Conservation (phyloP, 2,329 filamentous ascomycete genomes). For the Aaosphaeria arxii region DNA sequence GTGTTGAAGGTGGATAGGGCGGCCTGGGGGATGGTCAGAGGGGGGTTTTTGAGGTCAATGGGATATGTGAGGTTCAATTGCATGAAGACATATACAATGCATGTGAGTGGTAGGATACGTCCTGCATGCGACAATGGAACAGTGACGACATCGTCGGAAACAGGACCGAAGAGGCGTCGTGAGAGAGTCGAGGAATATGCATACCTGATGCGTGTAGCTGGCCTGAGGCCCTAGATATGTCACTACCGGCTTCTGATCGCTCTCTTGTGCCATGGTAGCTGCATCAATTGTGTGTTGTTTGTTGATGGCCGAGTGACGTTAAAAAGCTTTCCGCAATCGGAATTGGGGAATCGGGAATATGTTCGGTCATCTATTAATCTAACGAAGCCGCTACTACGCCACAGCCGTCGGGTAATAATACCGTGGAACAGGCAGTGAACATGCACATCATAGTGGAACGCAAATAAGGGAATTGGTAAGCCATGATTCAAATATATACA, state of each 20-base stretch:
- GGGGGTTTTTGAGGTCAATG: background rate
- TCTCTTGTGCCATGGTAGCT: background rate
- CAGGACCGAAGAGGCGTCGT: conserved; percentile 4
- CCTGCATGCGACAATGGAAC: too few species aligned
- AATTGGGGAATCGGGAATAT: too few species aligned
- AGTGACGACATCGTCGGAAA: conserved; percentile 10
- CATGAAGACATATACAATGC: too few species aligned
- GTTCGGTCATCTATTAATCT: too few species aligned
- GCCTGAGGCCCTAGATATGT: conserved; percentile 63
- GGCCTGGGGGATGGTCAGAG: conserved; percentile 41
- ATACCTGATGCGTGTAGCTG: conserved; percentile 69
- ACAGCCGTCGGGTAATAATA: too few species aligned
- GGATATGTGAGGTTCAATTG: background rate
- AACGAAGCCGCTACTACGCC: too few species aligned
- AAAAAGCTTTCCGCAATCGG: background rate
- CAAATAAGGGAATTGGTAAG: too few species aligned
- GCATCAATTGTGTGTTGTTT: conserved; percentile 1
- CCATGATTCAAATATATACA: too few species aligned
- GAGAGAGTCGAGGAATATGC: conserved; percentile 4
- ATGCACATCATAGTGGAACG: too few species aligned
- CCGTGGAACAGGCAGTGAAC: too few species aligned
- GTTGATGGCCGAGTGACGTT: conserved; percentile 2
- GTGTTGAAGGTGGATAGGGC: conserved; percentile 50
- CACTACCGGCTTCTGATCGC: conserved; percentile 29
- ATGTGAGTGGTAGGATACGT: too few species aligned